Evolutionary conservation across 1,284 basidiomycete species (phyloP).

Genomic region (Hypsizygus ulmarius): DNA sequence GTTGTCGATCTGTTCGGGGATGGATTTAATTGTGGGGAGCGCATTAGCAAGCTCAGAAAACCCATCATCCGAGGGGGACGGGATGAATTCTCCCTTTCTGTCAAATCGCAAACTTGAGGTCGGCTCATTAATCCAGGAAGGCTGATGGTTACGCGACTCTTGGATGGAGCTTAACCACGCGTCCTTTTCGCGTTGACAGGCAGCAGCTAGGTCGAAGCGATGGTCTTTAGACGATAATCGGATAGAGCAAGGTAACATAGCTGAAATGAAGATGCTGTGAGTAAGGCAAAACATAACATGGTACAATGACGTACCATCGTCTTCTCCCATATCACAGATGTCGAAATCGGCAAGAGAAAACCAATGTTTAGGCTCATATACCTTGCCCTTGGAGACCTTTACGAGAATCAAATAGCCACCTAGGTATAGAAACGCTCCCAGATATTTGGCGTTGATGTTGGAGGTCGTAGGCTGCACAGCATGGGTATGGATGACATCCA

Average conservation of each 20-base stretch:
- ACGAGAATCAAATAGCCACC: conserved; percentile 84
- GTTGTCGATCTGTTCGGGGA: conserved; percentile 51
- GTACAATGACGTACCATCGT: conserved; percentile 51
- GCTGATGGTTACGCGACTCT: conserved; percentile 38
- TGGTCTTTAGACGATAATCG: conserved; percentile 67
- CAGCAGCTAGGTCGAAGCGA: conserved; percentile 80
- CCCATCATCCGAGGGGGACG: conserved; percentile 32
- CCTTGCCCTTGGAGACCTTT: conserved; percentile 78
- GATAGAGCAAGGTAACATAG: conserved; percentile 77
- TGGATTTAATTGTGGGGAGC: conserved; percentile 59
- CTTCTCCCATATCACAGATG: conserved; percentile 66
- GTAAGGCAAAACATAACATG: background rate
- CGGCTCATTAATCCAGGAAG: conserved; percentile 58
- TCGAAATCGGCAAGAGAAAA: conserved; percentile 74
- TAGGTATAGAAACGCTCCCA: conserved; percentile 84
- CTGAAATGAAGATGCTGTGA: conserved; percentile 36
- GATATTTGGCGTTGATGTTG: conserved; percentile 76
- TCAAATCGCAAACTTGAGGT: conserved; percentile 53
- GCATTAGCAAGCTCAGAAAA: conserved; percentile 39
- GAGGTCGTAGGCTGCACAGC: conserved; percentile 35
- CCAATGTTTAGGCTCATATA: conserved; percentile 87
- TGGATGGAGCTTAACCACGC: conserved; percentile 76
- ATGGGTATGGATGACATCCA: conserved; percentile 79
- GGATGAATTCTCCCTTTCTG: conserved; percentile 36
- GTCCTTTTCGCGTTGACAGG: conserved; percentile 79